Conservation (phyloP, 495 filamentous ascomycete genomes). For the Gamarada debralockiae region DNA sequence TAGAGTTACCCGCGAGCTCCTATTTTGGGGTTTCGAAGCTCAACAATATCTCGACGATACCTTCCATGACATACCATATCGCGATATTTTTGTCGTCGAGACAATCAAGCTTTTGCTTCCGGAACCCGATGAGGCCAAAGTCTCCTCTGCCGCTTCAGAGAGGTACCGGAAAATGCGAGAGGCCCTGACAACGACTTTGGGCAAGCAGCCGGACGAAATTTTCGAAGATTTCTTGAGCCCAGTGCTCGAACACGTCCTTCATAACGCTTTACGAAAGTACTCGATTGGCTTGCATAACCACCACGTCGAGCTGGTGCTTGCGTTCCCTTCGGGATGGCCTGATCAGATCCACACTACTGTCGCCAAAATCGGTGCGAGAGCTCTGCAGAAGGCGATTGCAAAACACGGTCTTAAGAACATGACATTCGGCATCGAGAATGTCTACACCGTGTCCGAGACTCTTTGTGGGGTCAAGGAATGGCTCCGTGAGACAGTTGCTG, state of each 20-base stretch:
- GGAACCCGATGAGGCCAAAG: background rate
- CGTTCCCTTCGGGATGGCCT: conserved; percentile 9
- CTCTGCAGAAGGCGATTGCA: background rate
- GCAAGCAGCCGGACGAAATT: conserved; percentile 2
- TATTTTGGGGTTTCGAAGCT: conserved; percentile 7
- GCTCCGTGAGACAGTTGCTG: background rate
- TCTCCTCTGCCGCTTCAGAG: background rate
- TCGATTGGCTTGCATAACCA: background rate
- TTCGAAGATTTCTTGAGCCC: conserved; percentile 9
- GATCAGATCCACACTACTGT: conserved; percentile 7
- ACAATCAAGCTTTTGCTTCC: conserved; percentile 5
- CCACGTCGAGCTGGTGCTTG: conserved; percentile 4
- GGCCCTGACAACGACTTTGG: background rate
- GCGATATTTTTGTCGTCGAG: conserved; percentile 8
- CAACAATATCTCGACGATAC: conserved; percentile 7
- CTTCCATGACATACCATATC: background rate
- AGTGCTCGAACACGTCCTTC: background rate
- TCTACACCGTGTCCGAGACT: conserved; percentile 12
- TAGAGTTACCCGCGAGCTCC: background rate
- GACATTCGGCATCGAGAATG: conserved; percentile 6
- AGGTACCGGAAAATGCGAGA: background rate
- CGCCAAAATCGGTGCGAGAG: conserved; percentile 1
- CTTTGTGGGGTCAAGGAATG: conserved; percentile 8
- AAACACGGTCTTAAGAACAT: background rate
- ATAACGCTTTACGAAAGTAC: background rate